phyloP scores from a whole-genome alignment of 2,329 filamentous ascomycete species.

The Colletotrichum sublineola region DNA sequence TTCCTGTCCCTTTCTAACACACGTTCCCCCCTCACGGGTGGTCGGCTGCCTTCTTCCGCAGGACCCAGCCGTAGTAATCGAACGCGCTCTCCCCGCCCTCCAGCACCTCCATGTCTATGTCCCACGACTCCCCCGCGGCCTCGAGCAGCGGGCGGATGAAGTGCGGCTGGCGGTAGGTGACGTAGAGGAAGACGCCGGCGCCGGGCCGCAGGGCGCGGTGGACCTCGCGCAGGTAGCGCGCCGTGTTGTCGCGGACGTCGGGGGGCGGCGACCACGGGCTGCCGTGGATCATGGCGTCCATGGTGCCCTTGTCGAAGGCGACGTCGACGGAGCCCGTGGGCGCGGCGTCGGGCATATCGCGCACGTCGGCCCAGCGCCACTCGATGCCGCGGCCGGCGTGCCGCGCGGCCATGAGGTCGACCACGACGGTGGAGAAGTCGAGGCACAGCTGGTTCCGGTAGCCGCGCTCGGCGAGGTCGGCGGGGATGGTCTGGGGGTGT shows the following conservation, averaged over 20 bases:
- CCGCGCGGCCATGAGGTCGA: constrained; percentile 64
- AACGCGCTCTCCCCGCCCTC: constrained; percentile 56
- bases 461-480: constrained; percentile 59
- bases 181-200: constrained; percentile 64
- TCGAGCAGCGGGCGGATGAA: constrained; percentile 64
- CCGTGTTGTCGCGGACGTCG: constrained; percentile 62
- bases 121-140: constrained; percentile 53
- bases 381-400: constrained; percentile 58
- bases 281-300: constrained; percentile 69
- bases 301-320: constrained; percentile 69
- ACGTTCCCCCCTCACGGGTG: not conserved
- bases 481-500: constrained; percentile 61
- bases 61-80: constrained; percentile 62
- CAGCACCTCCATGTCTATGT: constrained; percentile 58
- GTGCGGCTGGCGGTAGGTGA: constrained; percentile 68
- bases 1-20: too few relatives aligned
- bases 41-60: constrained; percentile 49
- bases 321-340: constrained; percentile 61
- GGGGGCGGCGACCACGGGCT: constrained; percentile 66
- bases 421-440: constrained; percentile 68
- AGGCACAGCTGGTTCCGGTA: constrained; percentile 67
- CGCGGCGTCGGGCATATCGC: constrained; percentile 58
- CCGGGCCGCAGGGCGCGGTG: constrained; percentile 61
- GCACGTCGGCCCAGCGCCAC: constrained; percentile 66
- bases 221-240: constrained; percentile 64